A percentile compares a stretch with the other conserved stretches of the same genome.
Conservation (phyloP, 1,284 basidiomycete genomes). For the Chiua sp. region DNA sequence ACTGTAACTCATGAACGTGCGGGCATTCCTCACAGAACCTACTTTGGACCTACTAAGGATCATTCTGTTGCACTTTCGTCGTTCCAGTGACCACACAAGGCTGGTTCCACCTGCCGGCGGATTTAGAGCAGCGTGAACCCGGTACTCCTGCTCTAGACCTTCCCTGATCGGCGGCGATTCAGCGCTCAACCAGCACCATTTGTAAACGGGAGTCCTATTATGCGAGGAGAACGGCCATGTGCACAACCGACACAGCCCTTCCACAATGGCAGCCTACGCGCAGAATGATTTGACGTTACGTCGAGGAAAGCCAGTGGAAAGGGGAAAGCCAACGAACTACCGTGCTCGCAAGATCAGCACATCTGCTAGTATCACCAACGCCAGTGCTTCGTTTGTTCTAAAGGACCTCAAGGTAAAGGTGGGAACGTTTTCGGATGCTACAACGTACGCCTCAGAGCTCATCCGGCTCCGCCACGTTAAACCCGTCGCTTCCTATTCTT, state of each 20-base stretch:
- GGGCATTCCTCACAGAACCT: background rate
- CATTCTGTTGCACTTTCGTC: too few species aligned
- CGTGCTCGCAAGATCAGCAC: background rate
- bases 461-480: constrained; percentile 32
- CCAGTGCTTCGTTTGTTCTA: constrained; percentile 17
- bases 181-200: too few species aligned
- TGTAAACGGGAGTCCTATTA: background rate
- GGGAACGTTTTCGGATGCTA: constrained; percentile 16
- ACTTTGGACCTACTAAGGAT: too few species aligned
- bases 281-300: constrained; percentile 6
- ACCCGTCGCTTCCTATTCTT: constrained; percentile 39
- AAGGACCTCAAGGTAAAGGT: constrained; percentile 31
- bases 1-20: too few species aligned
- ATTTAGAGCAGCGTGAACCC: background rate
- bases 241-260: background rate
- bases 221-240: background rate
- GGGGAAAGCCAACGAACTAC: constrained; percentile 17
- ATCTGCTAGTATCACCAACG: background rate
- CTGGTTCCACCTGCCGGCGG: too few species aligned
- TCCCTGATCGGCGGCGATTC: background rate
- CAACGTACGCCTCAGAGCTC: constrained; percentile 17
- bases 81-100: too few species aligned
- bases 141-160: background rate
- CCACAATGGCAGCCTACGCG: constrained; percentile 28
- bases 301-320: background rate